phyloP scores from a whole-genome alignment of 2,329 filamentous ascomycete species.

The Ambrosiella xylebori region DNA sequence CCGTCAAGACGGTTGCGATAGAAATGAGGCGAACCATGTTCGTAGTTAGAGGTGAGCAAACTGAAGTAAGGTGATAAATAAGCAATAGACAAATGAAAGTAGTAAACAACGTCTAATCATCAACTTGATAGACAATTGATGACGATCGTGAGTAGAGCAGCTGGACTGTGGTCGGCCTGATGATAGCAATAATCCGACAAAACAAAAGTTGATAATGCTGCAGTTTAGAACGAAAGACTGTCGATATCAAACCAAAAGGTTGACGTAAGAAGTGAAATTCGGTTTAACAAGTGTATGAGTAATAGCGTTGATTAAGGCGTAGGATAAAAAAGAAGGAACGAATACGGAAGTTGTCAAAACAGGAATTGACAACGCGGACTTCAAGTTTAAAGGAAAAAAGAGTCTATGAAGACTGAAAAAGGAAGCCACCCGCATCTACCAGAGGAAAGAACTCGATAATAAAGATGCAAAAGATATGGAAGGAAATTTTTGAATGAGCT shows the following conservation, averaged over 20 bases:
- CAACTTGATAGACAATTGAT: not conserved
- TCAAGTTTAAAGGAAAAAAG: not conserved
- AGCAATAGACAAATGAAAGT: not conserved
- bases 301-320: not conserved
- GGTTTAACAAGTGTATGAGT: not conserved
- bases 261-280: not conserved
- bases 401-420: not conserved
- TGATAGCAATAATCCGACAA: not conserved
- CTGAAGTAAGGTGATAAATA: not conserved
- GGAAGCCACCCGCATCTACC: not conserved
- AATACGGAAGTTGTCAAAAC: not conserved
- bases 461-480: too few relatives aligned
- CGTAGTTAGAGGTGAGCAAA: not conserved
- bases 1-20: slow-evolving; percentile 4
- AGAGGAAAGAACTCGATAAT: too few relatives aligned
- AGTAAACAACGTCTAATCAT: not conserved
- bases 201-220: not conserved
- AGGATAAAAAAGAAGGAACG: not conserved
- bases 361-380: not conserved
- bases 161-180: not conserved
- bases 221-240: not conserved
- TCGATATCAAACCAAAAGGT: not conserved
- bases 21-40: slow-evolving; percentile 8
- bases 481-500: too few relatives aligned
- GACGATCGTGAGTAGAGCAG: not conserved